Conservation (phyloP, 2,329 filamentous ascomycete genomes). For the Emmonsia crescens region DNA sequence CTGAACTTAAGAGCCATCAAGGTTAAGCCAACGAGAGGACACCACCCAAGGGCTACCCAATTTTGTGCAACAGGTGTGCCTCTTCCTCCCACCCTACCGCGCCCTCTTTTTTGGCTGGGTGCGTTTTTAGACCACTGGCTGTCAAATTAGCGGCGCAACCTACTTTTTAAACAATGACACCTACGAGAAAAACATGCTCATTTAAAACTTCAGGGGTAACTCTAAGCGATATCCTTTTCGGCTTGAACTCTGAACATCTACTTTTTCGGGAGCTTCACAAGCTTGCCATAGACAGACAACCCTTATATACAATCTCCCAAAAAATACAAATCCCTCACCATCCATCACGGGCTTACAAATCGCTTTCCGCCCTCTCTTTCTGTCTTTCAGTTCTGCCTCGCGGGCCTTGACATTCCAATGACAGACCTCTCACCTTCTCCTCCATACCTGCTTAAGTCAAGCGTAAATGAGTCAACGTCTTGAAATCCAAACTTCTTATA, state of each 20-base stretch:
- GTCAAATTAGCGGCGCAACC: too few relatives aligned
- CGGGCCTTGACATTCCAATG: slow-evolving; percentile 11
- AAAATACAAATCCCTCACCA: not conserved
- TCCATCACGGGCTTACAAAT: not conserved
- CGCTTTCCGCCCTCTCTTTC: not conserved
- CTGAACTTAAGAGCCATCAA: not conserved
- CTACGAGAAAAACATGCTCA: not conserved
- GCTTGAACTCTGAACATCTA: not conserved
- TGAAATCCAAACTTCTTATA: slow-evolving; percentile 22
- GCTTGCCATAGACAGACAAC: not conserved
- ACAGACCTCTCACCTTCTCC: slow-evolving; percentile 9
- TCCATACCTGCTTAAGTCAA: slow-evolving; percentile 14
- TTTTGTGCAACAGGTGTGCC: not conserved
- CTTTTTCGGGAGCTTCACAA: not conserved
- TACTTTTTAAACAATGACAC: too few relatives aligned
- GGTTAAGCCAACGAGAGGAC: not conserved
- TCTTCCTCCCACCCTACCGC: not conserved
- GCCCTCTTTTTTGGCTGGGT: not conserved
- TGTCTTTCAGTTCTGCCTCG: not conserved
- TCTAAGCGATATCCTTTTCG: not conserved
- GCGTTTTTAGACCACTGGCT: not conserved
- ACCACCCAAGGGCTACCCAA: not conserved
- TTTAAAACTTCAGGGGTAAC: not conserved
- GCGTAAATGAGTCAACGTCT: slow-evolving; percentile 12
- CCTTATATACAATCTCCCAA: not conserved